Conservation (phyloP, 441 rosid genomes). For the Eruca vesicaria region DNA sequence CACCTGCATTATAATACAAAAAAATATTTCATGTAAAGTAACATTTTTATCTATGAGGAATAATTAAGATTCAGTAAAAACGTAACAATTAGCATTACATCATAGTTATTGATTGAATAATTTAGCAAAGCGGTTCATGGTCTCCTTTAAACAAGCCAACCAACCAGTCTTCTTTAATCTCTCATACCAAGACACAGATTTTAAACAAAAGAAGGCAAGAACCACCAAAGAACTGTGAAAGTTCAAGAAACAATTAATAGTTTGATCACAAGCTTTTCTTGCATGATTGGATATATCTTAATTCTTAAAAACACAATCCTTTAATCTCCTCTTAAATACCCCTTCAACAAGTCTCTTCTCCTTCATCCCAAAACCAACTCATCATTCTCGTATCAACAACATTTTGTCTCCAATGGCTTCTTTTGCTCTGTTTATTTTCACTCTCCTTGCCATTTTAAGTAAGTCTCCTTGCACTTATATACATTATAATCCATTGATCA, state of each 20-base stretch:
- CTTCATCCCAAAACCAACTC: conserved; percentile 13
- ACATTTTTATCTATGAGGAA: background rate
- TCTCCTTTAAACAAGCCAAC: conserved; percentile 6
- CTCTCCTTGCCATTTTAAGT: conserved; percentile 15
- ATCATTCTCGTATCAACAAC: conserved; percentile 1
- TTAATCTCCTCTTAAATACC: conserved; percentile 20
- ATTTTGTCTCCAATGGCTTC: conserved; percentile 14
- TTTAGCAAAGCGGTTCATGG: conserved; percentile 10
- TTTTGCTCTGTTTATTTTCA: conserved; percentile 6
- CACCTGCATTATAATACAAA: background rate
- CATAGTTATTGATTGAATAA: background rate
- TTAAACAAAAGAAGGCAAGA: background rate
- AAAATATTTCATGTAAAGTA: background rate
- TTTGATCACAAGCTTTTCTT: conserved; percentile 17
- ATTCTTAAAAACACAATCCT: background rate
- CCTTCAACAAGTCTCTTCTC: background rate
- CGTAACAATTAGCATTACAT: background rate
- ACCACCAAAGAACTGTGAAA: conserved; percentile 20
- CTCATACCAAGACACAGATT: background rate
- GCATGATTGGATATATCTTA: conserved; percentile 15
- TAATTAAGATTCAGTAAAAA: background rate
- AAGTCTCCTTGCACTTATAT: background rate
- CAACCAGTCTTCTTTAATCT: conserved; percentile 19
- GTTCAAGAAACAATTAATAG: conserved; percentile 13
- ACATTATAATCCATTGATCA: background rate